phyloP scores from a whole-genome alignment of 2,329 filamentous ascomycete genomes.

The Rhynchosporium graminicola region DNA sequence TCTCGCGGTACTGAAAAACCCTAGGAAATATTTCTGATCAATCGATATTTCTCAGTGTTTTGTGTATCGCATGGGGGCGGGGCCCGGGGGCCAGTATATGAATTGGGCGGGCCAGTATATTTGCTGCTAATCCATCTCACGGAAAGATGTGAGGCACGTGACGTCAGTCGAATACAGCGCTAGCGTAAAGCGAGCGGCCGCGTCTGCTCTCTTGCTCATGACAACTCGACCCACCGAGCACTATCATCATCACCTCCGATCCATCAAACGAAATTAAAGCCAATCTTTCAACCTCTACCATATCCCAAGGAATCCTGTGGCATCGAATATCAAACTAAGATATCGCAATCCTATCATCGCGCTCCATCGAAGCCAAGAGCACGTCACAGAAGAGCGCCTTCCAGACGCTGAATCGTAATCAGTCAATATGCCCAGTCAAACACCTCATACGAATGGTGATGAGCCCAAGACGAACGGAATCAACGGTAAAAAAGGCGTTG shows the following conservation, averaged over 20 bases:
- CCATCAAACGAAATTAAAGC: slow-evolving; percentile 17
- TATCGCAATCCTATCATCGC: slow-evolving; percentile 28
- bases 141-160: too few species aligned
- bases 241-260: slow-evolving; percentile 22
- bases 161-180: too few species aligned
- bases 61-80: too few species aligned
- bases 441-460: slow-evolving; percentile 66
- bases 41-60: too few species aligned
- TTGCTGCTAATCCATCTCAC: too few species aligned
- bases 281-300: slow-evolving; percentile 14
- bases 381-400: slow-evolving; percentile 37
- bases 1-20: too few species aligned
- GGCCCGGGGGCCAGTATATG: too few species aligned
- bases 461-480: slow-evolving; percentile 69
- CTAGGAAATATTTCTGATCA: too few species aligned
- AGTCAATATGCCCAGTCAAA: slow-evolving; percentile 67
- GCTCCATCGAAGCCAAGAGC: slow-evolving; percentile 29
- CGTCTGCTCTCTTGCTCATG: too few species aligned
- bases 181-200: too few species aligned
- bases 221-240: slow-evolving; percentile 2
- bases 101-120: too few species aligned
- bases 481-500: slow-evolving; percentile 66
- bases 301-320: slow-evolving; percentile 7
- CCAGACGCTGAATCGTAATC: slow-evolving; percentile 24
- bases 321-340: not conserved